Evolutionary conservation across 1,284 basidiomycete genomes (phyloP).

Genomic region (Sporisorium exsertum): DNA sequence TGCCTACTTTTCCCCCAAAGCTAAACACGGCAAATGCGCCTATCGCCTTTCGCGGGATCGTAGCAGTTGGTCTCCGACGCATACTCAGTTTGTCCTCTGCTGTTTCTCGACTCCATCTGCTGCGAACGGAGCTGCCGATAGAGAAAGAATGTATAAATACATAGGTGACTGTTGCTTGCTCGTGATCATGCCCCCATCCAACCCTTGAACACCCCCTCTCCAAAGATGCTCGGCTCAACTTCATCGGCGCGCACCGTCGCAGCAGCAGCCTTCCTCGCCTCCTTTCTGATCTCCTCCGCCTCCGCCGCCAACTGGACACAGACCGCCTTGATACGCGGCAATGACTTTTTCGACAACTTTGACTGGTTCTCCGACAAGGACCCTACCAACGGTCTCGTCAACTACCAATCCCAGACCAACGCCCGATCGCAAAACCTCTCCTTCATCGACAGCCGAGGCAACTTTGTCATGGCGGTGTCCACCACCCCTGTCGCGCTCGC

Average conservation of each 20-base stretch:
- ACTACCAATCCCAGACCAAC: conserved; percentile 43
- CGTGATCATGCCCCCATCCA: neutral
- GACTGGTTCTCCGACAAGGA: conserved; percentile 58
- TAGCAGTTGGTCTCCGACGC: neutral
- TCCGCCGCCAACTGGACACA: conserved; percentile 47
- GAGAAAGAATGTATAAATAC: neutral
- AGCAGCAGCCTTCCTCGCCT: conserved; percentile 2
- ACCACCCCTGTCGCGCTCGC: conserved; percentile 37
- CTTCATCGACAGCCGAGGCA: conserved; percentile 46
- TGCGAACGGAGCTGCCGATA: neutral
- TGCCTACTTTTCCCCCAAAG: neutral
- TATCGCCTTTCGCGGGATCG: too few relatives aligned
- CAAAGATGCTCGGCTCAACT: conserved; percentile 19
- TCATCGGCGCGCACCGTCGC: conserved; percentile 13
- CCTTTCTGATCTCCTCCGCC: conserved; percentile 9
- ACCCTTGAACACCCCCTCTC: neutral
- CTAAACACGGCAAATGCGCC: conserved; percentile 1
- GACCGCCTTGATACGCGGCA: conserved; percentile 29
- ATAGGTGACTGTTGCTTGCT: neutral
- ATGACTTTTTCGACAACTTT: conserved; percentile 57
- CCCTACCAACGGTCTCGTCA: conserved; percentile 64
- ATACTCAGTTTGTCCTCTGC: neutral
- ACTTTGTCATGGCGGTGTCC: conserved; percentile 63
- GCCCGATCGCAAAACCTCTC: conserved; percentile 58
- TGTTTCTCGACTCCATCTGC: neutral